Base-by-base conservation (phyloP, 2,329 filamentous ascomycete species). In the Beauveria sp. region DNA sequence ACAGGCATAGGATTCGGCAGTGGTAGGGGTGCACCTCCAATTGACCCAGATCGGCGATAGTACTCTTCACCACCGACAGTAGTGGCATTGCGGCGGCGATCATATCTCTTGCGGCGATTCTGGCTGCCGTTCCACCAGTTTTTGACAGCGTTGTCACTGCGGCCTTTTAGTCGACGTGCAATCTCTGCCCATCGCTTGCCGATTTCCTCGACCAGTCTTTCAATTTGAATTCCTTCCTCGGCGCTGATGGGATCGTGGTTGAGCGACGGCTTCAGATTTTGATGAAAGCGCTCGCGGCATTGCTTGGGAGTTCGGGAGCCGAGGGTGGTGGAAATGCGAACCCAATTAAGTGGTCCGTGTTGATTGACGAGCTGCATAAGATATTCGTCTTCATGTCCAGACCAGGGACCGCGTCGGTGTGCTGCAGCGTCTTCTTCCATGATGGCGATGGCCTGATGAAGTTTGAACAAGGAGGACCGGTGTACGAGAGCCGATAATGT, bases 101-200 rank as follows among this genome's bases (percentile, higher is more conserved):
- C 71, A 58, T 79, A 73, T 66, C 86, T 78, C 70, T 79, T 82
- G 69, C 88, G 82, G 69, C 92, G 86, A 77, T 96, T 96, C 82
- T 93, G 89, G 72, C 88, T 90, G 55, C 93, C 92, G 72, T 96
- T 96, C 90, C 90, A 96, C 91, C 92, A 97, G 75, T 97, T 97
- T 84, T 97, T 97, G 65, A 97, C 91, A 30, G 91, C 89, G 70
- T 97, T 97, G 78, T 97, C 93, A 73, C 92, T 96, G 70, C 93
- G 88, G 66, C 91, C 91, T 60, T 88, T 83, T 22, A 97, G 81
- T 51, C 86, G 81, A 66, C 93, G 84, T 50, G 93, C 91, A 70
- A 97, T 97, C 71, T 97, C 91, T 2, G 93, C 93, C 93, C 93
- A 97, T 61, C 89, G 86, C 78, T 92, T 93, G 64, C 92, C 92